Evolutionary conservation across 139 green algal species (phyloP), one percentile per base, ranked within the genome.

Genomic region (Bryopsis sp.): DNA sequence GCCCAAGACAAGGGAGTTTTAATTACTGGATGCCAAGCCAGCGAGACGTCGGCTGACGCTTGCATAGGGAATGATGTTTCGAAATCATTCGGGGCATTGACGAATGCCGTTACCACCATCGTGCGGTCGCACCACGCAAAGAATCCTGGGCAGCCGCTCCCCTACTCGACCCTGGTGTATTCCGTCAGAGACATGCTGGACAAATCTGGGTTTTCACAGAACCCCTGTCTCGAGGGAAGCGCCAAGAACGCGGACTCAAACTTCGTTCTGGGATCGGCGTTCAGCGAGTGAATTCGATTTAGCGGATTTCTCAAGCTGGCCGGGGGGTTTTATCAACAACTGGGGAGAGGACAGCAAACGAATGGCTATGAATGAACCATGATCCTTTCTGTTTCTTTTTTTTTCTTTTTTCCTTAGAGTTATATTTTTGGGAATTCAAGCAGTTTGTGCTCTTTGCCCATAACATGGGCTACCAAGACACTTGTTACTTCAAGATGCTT

Each of bases 181-280:
- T 50, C 48, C 1, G 72, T 89, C 29, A 74, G 81, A 7, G 60
- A 81, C 7, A 64, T 71, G 26, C 73, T 89, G 46, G 32, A 26
- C 59, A 69, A 81, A 58, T 70, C 70, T 0, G 38, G 73, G 24
- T 87, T 81, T 70, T 39, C 65, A 1, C 81, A 87, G 77, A 87
- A 85, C 71, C 83, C 81, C 3, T 87, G 81, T 77, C 72, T 89
- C 46, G 82, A 88, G 76, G 86, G 82, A 76, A 76, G 72, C 39
- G 15, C 58, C 8, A 32, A 31, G 2, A 73, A 79, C 66, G 83
- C 81, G n/a, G 76, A 88, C 48, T 35, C 58, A 15, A 33, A 67
- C 2, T 89, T 89, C 71, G 77, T 89, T 26, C 39, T 33, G n/a
- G 58, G 31, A 11, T 22, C 39, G 29, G 43, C 8, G 33, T 7